A percentile compares a stretch with the other conserved stretches of the same genome.
phyloP scores from a whole-genome alignment of 2,329 filamentous ascomycete genomes.

The Aspergillus hiratsukae region DNA sequence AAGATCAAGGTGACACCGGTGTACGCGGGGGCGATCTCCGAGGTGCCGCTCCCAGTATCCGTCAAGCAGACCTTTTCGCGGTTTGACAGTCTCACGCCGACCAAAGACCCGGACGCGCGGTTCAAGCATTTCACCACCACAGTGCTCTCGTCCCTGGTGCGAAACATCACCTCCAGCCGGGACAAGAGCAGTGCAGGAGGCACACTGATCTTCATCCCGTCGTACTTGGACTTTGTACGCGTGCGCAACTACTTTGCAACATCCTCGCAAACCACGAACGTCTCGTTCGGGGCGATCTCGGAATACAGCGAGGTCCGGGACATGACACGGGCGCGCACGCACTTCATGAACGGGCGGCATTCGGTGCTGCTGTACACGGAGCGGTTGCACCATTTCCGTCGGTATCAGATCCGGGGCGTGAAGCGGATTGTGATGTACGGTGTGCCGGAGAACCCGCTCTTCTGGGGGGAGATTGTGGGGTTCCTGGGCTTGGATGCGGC shows the following conservation, averaged over 20 bases:
- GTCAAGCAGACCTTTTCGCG: constrained; percentile 86
- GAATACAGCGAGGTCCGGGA: constrained; percentile 81
- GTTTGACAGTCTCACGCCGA: constrained; percentile 66
- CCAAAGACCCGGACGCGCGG: constrained; percentile 75
- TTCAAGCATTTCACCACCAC: constrained; percentile 88
- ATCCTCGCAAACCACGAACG: constrained; percentile 51
- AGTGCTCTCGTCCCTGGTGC: constrained; percentile 69
- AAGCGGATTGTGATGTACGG: constrained; percentile 84
- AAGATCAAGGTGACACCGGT: constrained; percentile 68
- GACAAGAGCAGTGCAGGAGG: constrained; percentile 57
- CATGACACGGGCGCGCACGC: constrained; percentile 75
- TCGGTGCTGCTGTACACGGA: constrained; percentile 86
- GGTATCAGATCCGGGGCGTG: constrained; percentile 78
- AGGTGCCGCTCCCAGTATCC: constrained; percentile 59
- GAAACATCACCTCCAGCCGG: constrained; percentile 44
- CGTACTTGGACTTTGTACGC: constrained; percentile 91
- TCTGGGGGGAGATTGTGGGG: constrained; percentile 42
- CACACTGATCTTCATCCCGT: constrained; percentile 83
- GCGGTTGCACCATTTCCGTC: constrained; percentile 91
- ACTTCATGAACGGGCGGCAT: constrained; percentile 80
- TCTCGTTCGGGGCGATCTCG: constrained; percentile 76
- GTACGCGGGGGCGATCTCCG: constrained; percentile 68
- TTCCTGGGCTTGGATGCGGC: constrained; percentile 37
- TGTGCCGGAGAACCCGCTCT: constrained; percentile 74
- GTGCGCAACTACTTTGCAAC: constrained; percentile 89